Conservation (phyloP, 768 basidiomycete genomes). For the Agaricus blazei region DNA sequence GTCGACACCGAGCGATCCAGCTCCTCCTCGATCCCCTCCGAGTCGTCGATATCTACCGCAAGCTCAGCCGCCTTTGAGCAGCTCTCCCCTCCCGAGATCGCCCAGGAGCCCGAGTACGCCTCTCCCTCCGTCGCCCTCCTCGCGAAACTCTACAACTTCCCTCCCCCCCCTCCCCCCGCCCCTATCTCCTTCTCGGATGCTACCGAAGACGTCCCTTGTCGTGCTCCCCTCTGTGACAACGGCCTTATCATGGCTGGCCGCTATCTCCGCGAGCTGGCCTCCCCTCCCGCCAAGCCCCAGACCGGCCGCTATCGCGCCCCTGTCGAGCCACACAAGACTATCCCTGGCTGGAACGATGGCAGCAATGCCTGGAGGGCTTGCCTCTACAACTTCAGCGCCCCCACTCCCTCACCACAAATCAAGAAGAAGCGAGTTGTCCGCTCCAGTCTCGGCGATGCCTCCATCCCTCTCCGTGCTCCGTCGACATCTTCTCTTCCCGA, state of each 20-base stretch:
- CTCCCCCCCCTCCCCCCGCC: slow-evolving; percentile 47
- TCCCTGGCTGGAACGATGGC: slow-evolving; percentile 68
- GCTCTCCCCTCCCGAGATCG: background rate
- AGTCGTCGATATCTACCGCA: slow-evolving; percentile 19
- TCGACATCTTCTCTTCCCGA: slow-evolving; percentile 18
- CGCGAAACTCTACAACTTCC: slow-evolving; percentile 33
- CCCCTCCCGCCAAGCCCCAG: slow-evolving; percentile 33
- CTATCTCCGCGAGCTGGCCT: slow-evolving; percentile 39
- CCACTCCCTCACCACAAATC: slow-evolving; percentile 41
- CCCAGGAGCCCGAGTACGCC: slow-evolving; percentile 4
- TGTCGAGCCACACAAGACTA: slow-evolving; percentile 29
- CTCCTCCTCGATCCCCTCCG: slow-evolving; percentile 33
- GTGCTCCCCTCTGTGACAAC: slow-evolving; percentile 37
- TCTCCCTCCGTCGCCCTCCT: slow-evolving; percentile 24
- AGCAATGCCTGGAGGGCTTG: slow-evolving; percentile 57
- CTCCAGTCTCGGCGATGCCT: slow-evolving; percentile 16
- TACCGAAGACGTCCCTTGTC: slow-evolving; percentile 13
- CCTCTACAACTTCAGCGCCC: slow-evolving; percentile 46
- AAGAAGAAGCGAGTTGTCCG: slow-evolving; percentile 12
- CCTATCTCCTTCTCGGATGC: slow-evolving; percentile 24
- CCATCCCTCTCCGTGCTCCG: slow-evolving; percentile 1
- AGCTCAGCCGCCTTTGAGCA: slow-evolving; percentile 13
- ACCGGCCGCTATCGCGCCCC: slow-evolving; percentile 19
- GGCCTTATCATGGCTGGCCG: slow-evolving; percentile 65
- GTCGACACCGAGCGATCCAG: slow-evolving; percentile 10